Percentiles rank a stretch among this genome's conserved stretches.
phyloP scores from a whole-genome alignment of 305 asterid genomes.

The Petunia hybrid region DNA sequence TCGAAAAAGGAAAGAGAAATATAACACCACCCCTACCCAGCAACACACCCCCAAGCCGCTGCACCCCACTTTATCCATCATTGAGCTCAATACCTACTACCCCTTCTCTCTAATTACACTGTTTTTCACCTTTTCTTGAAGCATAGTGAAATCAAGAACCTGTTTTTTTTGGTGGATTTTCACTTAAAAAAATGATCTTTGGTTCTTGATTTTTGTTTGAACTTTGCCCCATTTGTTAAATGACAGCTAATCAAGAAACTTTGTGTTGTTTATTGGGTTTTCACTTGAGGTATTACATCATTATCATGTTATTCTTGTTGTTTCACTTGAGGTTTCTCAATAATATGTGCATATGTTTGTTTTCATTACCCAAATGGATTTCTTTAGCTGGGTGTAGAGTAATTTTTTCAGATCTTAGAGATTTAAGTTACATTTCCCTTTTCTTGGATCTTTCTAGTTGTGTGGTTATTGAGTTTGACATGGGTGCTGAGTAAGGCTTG shows the following conservation, averaged over 20 bases:
- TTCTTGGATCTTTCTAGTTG: background rate
- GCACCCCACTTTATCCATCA: conserved; percentile 34
- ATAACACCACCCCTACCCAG: background rate
- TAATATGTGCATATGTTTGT: conserved; percentile 3
- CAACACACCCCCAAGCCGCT: background rate
- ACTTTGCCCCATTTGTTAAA: background rate
- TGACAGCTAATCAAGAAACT: conserved; percentile 24
- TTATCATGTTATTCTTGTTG: background rate
- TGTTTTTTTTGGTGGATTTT: background rate
- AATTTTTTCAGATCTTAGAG: conserved; percentile 23
- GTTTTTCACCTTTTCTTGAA: background rate
- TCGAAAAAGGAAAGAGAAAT: background rate
- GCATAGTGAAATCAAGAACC: background rate
- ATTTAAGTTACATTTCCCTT: conserved; percentile 26
- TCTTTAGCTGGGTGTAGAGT: background rate
- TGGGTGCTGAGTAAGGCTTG: background rate
- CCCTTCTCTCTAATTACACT: background rate
- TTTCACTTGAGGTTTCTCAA: background rate
- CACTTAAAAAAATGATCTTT: conserved; percentile 13
- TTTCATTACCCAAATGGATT: background rate
- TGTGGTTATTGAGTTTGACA: background rate
- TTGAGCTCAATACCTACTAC: conserved; percentile 29
- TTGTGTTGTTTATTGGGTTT: background rate
- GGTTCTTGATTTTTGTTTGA: background rate
- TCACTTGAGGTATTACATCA: conserved; percentile 29